Conservation (phyloP, 129 eudicot species). For the Lactuca saligna region DNA sequence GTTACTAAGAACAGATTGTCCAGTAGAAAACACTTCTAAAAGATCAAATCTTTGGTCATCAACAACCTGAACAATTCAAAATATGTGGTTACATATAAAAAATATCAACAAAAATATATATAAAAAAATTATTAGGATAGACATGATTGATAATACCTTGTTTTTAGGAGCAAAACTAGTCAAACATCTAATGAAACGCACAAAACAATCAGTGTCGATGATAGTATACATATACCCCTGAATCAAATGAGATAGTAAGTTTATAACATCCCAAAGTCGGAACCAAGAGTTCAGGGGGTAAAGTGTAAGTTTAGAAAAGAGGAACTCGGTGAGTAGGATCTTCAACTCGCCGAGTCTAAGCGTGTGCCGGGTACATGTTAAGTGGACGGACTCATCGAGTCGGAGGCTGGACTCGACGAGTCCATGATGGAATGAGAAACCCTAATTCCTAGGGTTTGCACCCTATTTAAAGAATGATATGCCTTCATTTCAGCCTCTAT, state of each 20-base stretch:
- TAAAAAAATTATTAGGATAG: neutral
- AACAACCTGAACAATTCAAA: constrained; percentile 46
- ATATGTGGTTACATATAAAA: neutral
- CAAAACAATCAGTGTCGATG: constrained; percentile 88
- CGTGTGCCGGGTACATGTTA: no score
- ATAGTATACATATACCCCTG: constrained; percentile 89
- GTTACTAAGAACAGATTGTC: constrained; percentile 89
- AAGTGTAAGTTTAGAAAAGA: no score
- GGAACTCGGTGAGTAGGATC: no score
- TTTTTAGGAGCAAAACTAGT: constrained; percentile 93
- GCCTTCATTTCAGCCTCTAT: no score
- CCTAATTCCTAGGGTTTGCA: no score
- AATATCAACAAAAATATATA: neutral
- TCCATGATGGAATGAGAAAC: no score
- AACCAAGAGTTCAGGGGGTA: no score
- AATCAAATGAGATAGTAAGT: constrained; percentile 9
- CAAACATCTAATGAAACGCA: constrained; percentile 82
- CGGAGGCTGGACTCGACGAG: no score
- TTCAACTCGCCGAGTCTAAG: no score
- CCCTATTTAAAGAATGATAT: no score
- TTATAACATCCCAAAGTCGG: no score
- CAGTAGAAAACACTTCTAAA: constrained; percentile 62
- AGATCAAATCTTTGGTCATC: constrained; percentile 62
- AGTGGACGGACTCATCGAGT: no score
- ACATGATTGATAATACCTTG: constrained; percentile 42